Percentiles rank a stretch among this genome's conserved stretches.
Evolutionary conservation across 768 basidiomycete genomes (phyloP).

Genomic region (Kwoniella botswanensis): DNA sequence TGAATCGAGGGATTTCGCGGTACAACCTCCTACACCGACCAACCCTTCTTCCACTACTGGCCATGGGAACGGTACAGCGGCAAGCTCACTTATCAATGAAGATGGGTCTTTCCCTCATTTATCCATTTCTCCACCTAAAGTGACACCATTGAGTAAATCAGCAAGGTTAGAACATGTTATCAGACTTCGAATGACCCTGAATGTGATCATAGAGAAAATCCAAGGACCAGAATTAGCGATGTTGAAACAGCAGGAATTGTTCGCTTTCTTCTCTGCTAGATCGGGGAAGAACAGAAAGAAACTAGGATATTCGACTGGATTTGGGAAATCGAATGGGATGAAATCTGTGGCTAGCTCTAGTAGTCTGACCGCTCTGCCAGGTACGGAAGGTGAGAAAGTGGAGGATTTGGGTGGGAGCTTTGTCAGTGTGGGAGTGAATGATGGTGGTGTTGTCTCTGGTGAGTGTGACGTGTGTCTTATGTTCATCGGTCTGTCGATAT

Average conservation of each 20-base stretch:
- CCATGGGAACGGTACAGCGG: neutral
- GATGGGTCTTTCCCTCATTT: conserved; percentile 23
- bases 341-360: conserved; percentile 24
- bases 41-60: neutral
- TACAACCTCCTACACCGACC: conserved; percentile 2
- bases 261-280: conserved; percentile 77
- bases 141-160: conserved; percentile 60
- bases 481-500: too few relatives aligned
- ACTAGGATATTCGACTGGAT: conserved; percentile 27
- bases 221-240: conserved; percentile 86
- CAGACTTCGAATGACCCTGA: conserved; percentile 84
- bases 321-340: conserved; percentile 21
- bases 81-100: conserved; percentile 14
- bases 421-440: conserved; percentile 36
- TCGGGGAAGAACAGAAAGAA: conserved; percentile 51
- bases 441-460: conserved; percentile 27
- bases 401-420: conserved; percentile 51
- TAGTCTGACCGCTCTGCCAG: conserved; percentile 26
- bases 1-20: conserved; percentile 43
- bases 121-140: conserved; percentile 61
- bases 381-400: conserved; percentile 1
- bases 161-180: conserved; percentile 77
- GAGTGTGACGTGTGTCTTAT: conserved; percentile 3
- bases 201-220: conserved; percentile 76
- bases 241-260: conserved; percentile 78